These are phyloP conservation scores for Pleurotus ostreatus DNA, from an alignment of 768 basidiomycete genomes.

Conservation along the genomic window DNA sequence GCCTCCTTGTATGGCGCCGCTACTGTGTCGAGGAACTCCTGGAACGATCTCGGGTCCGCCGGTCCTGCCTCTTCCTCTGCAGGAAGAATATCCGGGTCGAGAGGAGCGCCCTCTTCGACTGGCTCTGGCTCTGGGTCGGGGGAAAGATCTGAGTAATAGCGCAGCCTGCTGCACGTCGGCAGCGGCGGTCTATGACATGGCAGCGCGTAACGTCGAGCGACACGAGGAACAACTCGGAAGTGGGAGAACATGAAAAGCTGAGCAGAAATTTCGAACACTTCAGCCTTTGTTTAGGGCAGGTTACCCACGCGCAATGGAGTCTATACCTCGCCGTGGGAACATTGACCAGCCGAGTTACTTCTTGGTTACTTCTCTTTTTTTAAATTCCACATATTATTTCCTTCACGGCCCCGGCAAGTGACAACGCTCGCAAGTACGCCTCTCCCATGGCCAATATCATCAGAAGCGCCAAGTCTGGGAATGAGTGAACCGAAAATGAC, in stretches of 20 bases:
- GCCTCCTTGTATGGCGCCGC: conserved; percentile 41
- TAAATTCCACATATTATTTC: no score
- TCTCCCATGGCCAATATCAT: no score
- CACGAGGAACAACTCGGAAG: conserved; percentile 25
- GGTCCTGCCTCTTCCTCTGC: conserved; percentile 16
- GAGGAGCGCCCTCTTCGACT: conserved; percentile 15
- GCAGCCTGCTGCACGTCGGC: conserved; percentile 19
- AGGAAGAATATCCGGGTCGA: conserved; percentile 11
- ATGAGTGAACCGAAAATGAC: no score
- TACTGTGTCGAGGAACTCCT: conserved; percentile 37
- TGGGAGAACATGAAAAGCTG: conserved; percentile 29
- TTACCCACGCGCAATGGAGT: background rate
- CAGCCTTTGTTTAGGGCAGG: background rate
- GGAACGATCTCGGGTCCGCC: conserved; percentile 25
- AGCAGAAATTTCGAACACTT: conserved; percentile 27
- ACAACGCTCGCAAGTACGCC: no score
- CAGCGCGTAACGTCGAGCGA: conserved; percentile 25
- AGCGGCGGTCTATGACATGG: conserved; percentile 7
- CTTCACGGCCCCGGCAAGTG: no score
- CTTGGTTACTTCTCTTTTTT: background rate
- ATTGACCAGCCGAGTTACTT: background rate
- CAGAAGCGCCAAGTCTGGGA: no score
- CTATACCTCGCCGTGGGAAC: background rate
- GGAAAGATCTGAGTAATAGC: conserved; percentile 20
- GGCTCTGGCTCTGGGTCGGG: conserved; percentile 22